Conservation (phyloP, 192 early-diverging fungal genomes). For the Chytriomyces sp. region DNA sequence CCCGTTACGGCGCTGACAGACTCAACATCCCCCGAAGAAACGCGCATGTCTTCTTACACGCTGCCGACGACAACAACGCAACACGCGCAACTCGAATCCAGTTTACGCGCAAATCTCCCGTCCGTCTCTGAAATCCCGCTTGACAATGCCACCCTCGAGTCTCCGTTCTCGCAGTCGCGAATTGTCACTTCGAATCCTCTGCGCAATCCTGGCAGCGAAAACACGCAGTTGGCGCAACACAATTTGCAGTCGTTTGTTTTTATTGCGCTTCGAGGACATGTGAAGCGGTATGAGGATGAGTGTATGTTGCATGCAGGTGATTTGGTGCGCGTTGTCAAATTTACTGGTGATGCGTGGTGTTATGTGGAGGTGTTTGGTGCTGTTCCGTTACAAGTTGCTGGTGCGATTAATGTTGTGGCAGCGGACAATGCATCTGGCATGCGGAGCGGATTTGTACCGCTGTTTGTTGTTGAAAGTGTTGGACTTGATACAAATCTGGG, state of each 20-base stretch:
- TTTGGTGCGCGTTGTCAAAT: neutral
- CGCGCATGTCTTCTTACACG: neutral
- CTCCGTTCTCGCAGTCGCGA: neutral
- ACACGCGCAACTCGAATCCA: conserved; percentile 4
- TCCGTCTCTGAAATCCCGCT: neutral
- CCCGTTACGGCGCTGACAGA: neutral
- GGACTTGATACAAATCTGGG: neutral
- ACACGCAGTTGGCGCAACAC: neutral
- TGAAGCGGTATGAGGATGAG: neutral
- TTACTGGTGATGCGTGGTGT: neutral
- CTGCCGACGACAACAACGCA: neutral
- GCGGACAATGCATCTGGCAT: neutral
- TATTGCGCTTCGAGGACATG: neutral
- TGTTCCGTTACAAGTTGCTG: neutral
- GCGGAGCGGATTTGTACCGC: neutral
- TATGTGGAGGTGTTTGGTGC: neutral
- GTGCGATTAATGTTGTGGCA: neutral
- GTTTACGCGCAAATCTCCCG: neutral
- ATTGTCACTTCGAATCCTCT: neutral
- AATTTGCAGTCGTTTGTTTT: neutral
- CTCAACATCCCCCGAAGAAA: neutral
- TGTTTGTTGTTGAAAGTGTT: neutral
- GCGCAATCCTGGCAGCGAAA: neutral
- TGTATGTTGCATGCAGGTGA: neutral
- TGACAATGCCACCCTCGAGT: neutral